These are phyloP conservation scores for Nitzschia putrida DNA, from an alignment of 108 stramenopile genomes.

Conservation along the genomic window DNA sequence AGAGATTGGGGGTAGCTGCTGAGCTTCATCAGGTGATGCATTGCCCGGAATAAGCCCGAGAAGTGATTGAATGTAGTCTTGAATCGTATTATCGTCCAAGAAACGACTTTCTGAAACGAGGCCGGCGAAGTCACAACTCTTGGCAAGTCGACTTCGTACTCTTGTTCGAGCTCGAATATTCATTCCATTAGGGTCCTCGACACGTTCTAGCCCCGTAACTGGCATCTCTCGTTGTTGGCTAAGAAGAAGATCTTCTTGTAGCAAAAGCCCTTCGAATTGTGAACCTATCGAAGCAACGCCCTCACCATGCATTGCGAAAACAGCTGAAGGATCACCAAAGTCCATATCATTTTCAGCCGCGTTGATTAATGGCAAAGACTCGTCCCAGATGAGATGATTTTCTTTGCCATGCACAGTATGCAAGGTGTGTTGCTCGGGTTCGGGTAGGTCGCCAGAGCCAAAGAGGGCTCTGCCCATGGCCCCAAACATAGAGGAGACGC, in stretches of 20 bases:
- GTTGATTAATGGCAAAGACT: conserved; percentile 71
- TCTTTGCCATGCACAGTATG: conserved; percentile 67
- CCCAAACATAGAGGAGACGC: conserved; percentile 27
- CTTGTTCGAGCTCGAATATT: conserved; percentile 58
- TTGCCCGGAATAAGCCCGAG: conserved; percentile 49
- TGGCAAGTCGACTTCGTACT: conserved; percentile 68
- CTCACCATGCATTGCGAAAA: conserved; percentile 23
- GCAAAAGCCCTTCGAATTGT: conserved; percentile 70
- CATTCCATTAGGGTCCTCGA: conserved; percentile 52
- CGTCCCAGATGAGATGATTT: conserved; percentile 70
- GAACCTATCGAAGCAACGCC: conserved; percentile 46
- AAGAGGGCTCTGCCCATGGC: conserved; percentile 46
- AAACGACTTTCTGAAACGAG: conserved; percentile 77
- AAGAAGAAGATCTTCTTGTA: conserved; percentile 58
- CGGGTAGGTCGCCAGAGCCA: conserved; percentile 34
- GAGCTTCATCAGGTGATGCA: not conserved
- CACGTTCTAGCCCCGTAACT: conserved; percentile 78
- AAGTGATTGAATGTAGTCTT: conserved; percentile 57
- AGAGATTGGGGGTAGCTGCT: conserved; percentile 44
- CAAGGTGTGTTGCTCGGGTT: not conserved
- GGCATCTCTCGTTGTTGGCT: conserved; percentile 52
- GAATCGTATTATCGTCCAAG: conserved; percentile 60
- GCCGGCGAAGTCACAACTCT: conserved; percentile 59
- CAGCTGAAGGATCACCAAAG: conserved; percentile 15
- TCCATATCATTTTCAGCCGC: conserved; percentile 52